Percentiles rank a stretch among this genome's conserved stretches.
Conservation (phyloP, 179 eudicot species). For the Heliamphora pulchella region DNA sequence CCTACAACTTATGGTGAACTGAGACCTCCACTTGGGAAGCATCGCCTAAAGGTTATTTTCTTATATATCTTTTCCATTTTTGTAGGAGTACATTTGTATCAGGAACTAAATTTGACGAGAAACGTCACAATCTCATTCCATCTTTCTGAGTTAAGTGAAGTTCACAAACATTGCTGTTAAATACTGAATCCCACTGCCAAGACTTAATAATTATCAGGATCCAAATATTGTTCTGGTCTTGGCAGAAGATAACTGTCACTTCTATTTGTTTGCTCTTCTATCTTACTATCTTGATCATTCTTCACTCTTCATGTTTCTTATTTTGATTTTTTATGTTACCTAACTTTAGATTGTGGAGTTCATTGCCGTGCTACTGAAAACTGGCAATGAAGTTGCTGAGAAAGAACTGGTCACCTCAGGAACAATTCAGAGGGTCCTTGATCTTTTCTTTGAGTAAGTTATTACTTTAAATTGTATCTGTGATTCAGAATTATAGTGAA, state of each 20-base stretch:
- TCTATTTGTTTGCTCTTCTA: slow-evolving; percentile 6
- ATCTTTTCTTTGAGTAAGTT: slow-evolving; percentile 93
- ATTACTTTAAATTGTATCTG: neutral
- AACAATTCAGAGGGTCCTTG: slow-evolving; percentile 58
- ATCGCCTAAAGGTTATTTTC: slow-evolving; percentile 82
- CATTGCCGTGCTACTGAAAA: slow-evolving; percentile 76
- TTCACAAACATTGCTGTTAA: neutral
- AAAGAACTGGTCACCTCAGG: slow-evolving; percentile 81
- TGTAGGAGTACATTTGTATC: neutral
- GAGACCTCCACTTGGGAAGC: slow-evolving; percentile 92
- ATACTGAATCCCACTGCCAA: neutral
- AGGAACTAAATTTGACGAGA: neutral
- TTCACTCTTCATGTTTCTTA: neutral
- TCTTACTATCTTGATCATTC: neutral
- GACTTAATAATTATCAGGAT: neutral
- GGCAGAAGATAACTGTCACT: neutral
- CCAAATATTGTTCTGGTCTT: neutral
- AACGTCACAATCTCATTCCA: neutral
- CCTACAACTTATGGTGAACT: slow-evolving; percentile 87
- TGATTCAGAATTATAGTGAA: neutral
- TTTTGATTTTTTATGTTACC: slow-evolving; percentile 10
- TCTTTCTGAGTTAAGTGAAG: neutral
- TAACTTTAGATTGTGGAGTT: slow-evolving; percentile 77
- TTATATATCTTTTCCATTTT: slow-evolving; percentile 13
- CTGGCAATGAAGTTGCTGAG: slow-evolving; percentile 76